Conservation (phyloP, 495 filamentous ascomycete genomes). For the Evernia prunastri region DNA sequence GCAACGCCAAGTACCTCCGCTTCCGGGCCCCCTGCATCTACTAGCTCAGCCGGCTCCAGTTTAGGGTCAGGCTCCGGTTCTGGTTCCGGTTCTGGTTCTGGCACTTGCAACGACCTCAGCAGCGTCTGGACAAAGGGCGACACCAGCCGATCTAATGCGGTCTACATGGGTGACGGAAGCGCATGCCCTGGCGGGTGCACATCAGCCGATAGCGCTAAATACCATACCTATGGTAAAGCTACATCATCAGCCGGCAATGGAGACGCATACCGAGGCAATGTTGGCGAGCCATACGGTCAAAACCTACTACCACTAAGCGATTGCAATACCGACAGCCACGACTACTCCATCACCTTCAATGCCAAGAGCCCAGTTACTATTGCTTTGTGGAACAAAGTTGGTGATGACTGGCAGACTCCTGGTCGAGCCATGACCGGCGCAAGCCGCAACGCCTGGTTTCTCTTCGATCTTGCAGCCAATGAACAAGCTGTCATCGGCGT, state of each 20-base stretch:
- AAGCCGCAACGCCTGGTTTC: slow-evolving; percentile 39
- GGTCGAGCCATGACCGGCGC: slow-evolving; percentile 35
- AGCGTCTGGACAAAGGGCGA: slow-evolving; percentile 13
- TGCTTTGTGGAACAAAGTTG: slow-evolving; percentile 49
- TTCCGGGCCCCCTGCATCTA: slow-evolving; percentile 2
- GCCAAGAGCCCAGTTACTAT: slow-evolving; percentile 37
- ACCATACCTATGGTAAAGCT: slow-evolving; percentile 7
- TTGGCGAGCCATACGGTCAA: slow-evolving; percentile 46
- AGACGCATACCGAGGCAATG: slow-evolving; percentile 39
- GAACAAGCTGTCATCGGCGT: slow-evolving; percentile 43
- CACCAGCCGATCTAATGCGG: slow-evolving; percentile 6
- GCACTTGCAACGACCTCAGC: slow-evolving; percentile 16
- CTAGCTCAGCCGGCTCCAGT: neutral
- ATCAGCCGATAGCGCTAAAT: slow-evolving; percentile 9
- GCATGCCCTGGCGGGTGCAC: slow-evolving; percentile 15
- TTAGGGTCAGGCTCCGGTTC: neutral
- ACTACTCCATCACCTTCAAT: slow-evolving; percentile 42
- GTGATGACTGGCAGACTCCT: slow-evolving; percentile 32
- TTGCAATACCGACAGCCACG: slow-evolving; percentile 34
- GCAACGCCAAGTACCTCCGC: neutral
- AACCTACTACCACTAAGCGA: slow-evolving; percentile 45
- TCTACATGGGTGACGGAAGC: slow-evolving; percentile 15
- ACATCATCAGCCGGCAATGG: slow-evolving; percentile 21
- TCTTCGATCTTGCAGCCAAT: slow-evolving; percentile 33
- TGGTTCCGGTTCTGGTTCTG: slow-evolving; percentile 9